phyloP scores from a whole-genome alignment of 257 asterid genomes.

The Rauvolfia tetraphylla region DNA sequence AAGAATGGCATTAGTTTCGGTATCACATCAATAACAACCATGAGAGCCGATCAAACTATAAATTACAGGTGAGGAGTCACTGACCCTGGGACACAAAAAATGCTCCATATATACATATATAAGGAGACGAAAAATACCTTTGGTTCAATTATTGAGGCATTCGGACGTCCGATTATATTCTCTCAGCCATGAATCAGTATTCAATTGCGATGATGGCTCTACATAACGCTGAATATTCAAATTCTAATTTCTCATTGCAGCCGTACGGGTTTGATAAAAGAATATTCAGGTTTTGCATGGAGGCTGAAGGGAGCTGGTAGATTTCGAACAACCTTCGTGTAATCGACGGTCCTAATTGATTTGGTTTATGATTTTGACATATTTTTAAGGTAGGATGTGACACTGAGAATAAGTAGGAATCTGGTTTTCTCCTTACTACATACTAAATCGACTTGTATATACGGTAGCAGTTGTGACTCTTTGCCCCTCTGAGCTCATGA shows the following conservation, averaged over 20 bases:
- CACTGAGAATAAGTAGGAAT: slow-evolving; percentile 36
- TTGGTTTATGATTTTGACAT: slow-evolving; percentile 14
- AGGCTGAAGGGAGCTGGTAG: slow-evolving; percentile 18
- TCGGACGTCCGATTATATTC: slow-evolving; percentile 18
- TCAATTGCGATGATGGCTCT: slow-evolving; percentile 1
- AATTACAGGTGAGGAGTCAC: slow-evolving; percentile 74
- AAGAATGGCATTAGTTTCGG: slow-evolving; percentile 11
- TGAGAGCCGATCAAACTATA: neutral
- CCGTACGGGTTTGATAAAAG: slow-evolving; percentile 24
- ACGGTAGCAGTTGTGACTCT: slow-evolving; percentile 40
- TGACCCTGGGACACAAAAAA: slow-evolving; percentile 60
- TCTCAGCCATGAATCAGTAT: slow-evolving; percentile 34
- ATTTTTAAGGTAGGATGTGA: slow-evolving; percentile 31
- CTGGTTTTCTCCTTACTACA: slow-evolving; percentile 19
- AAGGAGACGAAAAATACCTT: slow-evolving; percentile 49
- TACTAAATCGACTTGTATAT: slow-evolving; percentile 19
- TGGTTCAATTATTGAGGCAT: slow-evolving; percentile 35
- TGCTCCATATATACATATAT: slow-evolving; percentile 21
- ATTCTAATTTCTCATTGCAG: neutral
- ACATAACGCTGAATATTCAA: slow-evolving; percentile 4
- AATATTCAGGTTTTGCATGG: slow-evolving; percentile 31
- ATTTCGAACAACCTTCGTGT: slow-evolving; percentile 34
- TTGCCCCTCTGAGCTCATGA: neutral
- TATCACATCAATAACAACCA: slow-evolving; percentile 16
- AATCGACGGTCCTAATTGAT: slow-evolving; percentile 28